Evolutionary conservation across 257 asterid genomes (phyloP), one percentile per base, ranked within the genome.

Genomic region (Jacaranda copaia): DNA sequence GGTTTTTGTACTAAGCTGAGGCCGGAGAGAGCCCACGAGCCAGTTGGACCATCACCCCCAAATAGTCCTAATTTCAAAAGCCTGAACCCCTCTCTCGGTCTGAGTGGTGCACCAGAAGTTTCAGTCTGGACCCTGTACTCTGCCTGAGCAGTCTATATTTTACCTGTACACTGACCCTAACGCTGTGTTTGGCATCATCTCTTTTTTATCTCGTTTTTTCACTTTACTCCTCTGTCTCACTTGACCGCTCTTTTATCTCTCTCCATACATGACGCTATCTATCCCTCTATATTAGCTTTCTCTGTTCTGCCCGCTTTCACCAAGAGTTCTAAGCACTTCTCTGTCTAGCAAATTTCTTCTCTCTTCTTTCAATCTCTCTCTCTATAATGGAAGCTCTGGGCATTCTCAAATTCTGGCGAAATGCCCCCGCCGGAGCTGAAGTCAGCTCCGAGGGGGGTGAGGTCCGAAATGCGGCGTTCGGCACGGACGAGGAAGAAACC

Each of bases 331-430:
- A 18, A 16, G 20, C 73, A 36, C 19, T 19, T 5, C 39, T 11
- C 52, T 4, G 48, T 39, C 64, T 38, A 57, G 3, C 16, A 10
- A 16, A 53, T 5, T 13, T 11, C 13, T 45, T 15, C 45, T 15
- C 40, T 12, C 39, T 13, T 59, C 6, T 20, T 25, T 13, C 79
- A 14, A 64, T 70, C 69, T 16, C 55, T 42, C 55, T 65, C 52
- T 46, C 53, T 59, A 18, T 10, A 10, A 93, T 93, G 98, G 98
- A 92, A 75, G 89, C 91, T 68, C 80, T 89, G 6, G 85, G 85
- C 80, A 45, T 83, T 25, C 87, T 88, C 62, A 89, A 83, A 59
- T 89, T 92, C 89, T 88, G 96, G 97, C 83, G 88, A 3, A 81
- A 38, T 69, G 67, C 77, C 2, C 72, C 56, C 18, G 59, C 83